A percentile compares a stretch with the other conserved stretches of the same genome.
phyloP scores from a whole-genome alignment of 331 rosid species.

The Malus hybrid region DNA sequence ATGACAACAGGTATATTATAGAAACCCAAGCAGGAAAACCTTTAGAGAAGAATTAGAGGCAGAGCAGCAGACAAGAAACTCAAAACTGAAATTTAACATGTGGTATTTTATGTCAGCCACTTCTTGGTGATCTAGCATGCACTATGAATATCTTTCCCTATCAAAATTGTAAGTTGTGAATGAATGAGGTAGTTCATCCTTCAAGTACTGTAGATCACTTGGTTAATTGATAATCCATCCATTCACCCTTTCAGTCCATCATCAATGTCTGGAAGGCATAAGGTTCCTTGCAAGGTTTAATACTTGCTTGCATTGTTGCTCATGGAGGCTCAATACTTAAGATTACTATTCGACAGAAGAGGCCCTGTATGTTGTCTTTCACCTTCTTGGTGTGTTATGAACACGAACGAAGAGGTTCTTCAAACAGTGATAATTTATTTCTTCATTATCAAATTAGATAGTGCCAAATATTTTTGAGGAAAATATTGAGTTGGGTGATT shows the following conservation, averaged over 20 bases:
- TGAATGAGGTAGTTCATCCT: not conserved
- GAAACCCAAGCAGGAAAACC: not conserved
- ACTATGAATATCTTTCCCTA: not conserved
- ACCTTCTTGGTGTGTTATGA: not conserved
- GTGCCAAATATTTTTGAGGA: not conserved
- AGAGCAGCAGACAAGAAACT: not conserved
- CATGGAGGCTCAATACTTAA: not conserved
- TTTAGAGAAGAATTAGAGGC: not conserved
- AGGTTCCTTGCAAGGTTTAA: not conserved
- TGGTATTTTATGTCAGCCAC: not conserved
- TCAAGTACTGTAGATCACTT: not conserved
- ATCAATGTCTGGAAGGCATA: not conserved
- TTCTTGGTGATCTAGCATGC: not conserved
- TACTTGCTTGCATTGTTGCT: not conserved
- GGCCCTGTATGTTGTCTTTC: not conserved
- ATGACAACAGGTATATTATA: not conserved
- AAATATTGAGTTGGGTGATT: not conserved
- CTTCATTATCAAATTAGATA: not conserved
- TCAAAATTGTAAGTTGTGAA: not conserved
- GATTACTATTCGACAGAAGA: not conserved
- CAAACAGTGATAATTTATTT: not conserved
- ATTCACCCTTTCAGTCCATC: not conserved
- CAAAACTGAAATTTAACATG: not conserved
- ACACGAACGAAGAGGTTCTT: not conserved
- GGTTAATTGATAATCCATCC: not conserved